Evolutionary conservation across 805 yeast species (phyloP).

Genomic region (Metschnikowia colocasiae): DNA sequence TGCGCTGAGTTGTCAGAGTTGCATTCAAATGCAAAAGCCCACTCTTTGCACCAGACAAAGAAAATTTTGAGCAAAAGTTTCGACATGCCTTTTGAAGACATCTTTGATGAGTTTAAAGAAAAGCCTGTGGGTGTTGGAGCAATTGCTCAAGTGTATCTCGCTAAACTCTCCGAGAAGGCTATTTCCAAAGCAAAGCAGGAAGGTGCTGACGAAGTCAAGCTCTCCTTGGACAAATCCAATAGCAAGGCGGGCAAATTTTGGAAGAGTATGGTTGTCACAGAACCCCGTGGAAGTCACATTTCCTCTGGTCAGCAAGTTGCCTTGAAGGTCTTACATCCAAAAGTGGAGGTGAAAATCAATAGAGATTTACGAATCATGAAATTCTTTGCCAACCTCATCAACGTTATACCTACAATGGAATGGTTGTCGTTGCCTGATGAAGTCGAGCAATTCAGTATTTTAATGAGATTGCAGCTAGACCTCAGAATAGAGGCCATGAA

Average conservation of each 20-base stretch:
- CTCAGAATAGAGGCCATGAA: conserved; percentile 86
- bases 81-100: conserved; percentile 59
- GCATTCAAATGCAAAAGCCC: conserved; percentile 82
- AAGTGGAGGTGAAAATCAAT: conserved; percentile 64
- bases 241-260: conserved; percentile 20
- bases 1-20: conserved; percentile 72
- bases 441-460: conserved; percentile 77
- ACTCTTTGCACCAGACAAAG: conserved; percentile 60
- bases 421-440: conserved; percentile 96
- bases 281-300: conserved; percentile 26
- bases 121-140: conserved; percentile 96
- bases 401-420: conserved; percentile 88
- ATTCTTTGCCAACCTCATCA: conserved; percentile 68
- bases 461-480: conserved; percentile 89
- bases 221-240: conserved; percentile 13
- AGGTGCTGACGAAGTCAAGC: conserved; percentile 19
- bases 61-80: conserved; percentile 57
- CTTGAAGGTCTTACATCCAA: conserved; percentile 89
- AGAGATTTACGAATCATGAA: conserved; percentile 84
- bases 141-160: conserved; percentile 91
- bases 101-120: conserved; percentile 74
- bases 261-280: conserved; percentile 34
- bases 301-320: conserved; percentile 64
- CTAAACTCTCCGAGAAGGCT: conserved; percentile 51
- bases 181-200: conserved; percentile 33